These are phyloP conservation scores for Hymenochaete sp. DNA, from an alignment of 1,284 basidiomycete genomes.

Conservation along the genomic window DNA sequence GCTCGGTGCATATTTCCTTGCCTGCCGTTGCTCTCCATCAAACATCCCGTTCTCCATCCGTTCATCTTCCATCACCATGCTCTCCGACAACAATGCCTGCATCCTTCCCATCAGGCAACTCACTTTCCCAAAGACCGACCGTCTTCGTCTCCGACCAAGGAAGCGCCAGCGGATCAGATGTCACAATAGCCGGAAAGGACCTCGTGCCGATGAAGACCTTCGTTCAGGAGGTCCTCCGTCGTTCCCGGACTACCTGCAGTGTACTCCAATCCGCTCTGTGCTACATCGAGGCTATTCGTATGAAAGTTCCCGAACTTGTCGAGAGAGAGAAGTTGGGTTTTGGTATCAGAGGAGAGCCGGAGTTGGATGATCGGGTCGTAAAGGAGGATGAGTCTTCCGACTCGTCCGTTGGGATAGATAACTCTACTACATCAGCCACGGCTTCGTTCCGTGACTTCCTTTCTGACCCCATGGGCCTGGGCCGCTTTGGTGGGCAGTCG, in stretches of 20 bases:
- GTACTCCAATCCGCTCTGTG: constrained; percentile 73
- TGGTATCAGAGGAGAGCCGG: constrained; percentile 32
- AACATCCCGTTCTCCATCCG: constrained; percentile 22
- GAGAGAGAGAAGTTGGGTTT: constrained; percentile 38
- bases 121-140: constrained; percentile 14
- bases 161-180: constrained; percentile 19
- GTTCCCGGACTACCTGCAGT: constrained; percentile 65
- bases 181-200: constrained; percentile 25
- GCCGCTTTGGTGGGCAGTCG: constrained; percentile 1
- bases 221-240: constrained; percentile 68
- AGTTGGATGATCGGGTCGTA: constrained; percentile 38
- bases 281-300: constrained; percentile 66
- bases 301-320: constrained; percentile 53
- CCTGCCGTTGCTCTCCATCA: constrained; percentile 20
- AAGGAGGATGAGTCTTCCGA: constrained; percentile 31
- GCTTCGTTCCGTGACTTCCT: constrained; percentile 5
- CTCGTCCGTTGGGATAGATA: constrained; percentile 12
- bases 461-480: constrained; percentile 12
- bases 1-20: constrained; percentile 30
- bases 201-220: constrained; percentile 57
- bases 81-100: constrained; percentile 21
- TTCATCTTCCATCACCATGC: constrained; percentile 40
- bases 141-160: neutral
- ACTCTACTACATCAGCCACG: constrained; percentile 14
- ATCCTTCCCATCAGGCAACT: constrained; percentile 16